These are phyloP conservation scores for Talaromyces borbonicus DNA, from an alignment of 495 filamentous ascomycete species.

Conservation along the genomic window DNA sequence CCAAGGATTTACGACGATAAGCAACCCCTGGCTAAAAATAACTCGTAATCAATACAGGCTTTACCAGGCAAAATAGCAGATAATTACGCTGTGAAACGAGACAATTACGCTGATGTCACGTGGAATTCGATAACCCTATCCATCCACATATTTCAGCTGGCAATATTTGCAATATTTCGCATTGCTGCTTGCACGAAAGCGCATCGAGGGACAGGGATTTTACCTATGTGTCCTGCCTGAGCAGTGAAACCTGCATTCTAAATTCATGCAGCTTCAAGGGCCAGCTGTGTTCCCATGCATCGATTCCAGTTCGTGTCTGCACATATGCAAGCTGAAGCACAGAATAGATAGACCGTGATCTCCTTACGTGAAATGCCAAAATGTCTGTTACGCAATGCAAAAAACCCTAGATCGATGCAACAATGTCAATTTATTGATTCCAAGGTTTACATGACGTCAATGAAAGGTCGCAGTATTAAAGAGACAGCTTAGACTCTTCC, in stretches of 20 bases:
- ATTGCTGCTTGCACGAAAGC: too few relatives aligned
- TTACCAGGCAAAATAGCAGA: too few relatives aligned
- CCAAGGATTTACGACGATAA: neutral
- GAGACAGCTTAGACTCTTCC: neutral
- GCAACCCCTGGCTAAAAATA: neutral
- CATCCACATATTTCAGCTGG: neutral
- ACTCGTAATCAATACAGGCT: too few relatives aligned
- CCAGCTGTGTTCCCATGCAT: neutral
- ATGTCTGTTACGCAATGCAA: neutral
- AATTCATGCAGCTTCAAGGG: neutral
- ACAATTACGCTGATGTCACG: conserved; percentile 1
- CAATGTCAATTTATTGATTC: neutral
- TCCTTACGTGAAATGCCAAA: neutral
- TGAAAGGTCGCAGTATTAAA: neutral
- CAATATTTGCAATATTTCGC: too few relatives aligned
- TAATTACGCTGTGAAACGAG: conserved; percentile 1
- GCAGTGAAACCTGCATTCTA: neutral
- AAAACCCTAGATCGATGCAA: neutral
- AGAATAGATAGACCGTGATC: neutral
- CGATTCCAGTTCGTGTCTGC: neutral
- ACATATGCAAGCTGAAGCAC: neutral
- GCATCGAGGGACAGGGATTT: neutral
- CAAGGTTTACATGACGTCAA: conserved; percentile 2
- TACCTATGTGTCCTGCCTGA: neutral
- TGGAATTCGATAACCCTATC: conserved; percentile 1